Evolutionary conservation across 2,329 filamentous ascomycete species (phyloP).

Genomic region (Cladosporium velox): DNA sequence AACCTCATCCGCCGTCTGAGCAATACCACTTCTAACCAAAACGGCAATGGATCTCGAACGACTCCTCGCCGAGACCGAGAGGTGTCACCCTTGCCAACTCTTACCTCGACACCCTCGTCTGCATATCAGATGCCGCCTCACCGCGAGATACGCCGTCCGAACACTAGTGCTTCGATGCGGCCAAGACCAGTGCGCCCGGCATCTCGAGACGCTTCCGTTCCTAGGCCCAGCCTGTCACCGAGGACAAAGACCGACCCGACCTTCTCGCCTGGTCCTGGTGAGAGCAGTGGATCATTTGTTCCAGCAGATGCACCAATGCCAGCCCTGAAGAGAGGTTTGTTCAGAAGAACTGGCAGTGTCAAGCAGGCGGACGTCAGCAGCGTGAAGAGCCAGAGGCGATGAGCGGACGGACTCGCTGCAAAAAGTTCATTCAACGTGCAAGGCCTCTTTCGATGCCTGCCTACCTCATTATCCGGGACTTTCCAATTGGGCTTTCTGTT

Average conservation of each 20-base stretch:
- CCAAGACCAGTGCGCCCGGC: background rate
- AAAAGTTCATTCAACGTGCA: background rate
- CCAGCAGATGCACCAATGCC: background rate
- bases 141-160: constrained; percentile 24
- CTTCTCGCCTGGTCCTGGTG: background rate
- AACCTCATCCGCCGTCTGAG: constrained; percentile 38
- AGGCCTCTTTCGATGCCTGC: background rate
- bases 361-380: constrained; percentile 6
- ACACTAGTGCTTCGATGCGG: constrained; percentile 14
- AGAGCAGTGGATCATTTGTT: background rate
- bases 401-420: background rate
- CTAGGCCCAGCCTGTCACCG: background rate
- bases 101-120: constrained; percentile 29
- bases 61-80: constrained; percentile 17
- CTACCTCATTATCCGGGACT: background rate
- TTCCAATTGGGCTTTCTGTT: background rate
- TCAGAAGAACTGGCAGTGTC: constrained; percentile 12
- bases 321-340: constrained; percentile 7
- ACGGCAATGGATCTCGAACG: background rate
- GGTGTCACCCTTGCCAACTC: constrained; percentile 28
- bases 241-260: constrained; percentile 9
- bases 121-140: constrained; percentile 24
- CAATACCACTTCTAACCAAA: constrained; percentile 1
- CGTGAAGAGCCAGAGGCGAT: background rate
- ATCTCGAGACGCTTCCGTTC: constrained; percentile 5